A percentile compares a stretch with the other conserved stretches of the same genome.
These are phyloP conservation scores for Ruellia speciosa DNA, from an alignment of 305 asterid genomes.

Conservation along the genomic window DNA sequence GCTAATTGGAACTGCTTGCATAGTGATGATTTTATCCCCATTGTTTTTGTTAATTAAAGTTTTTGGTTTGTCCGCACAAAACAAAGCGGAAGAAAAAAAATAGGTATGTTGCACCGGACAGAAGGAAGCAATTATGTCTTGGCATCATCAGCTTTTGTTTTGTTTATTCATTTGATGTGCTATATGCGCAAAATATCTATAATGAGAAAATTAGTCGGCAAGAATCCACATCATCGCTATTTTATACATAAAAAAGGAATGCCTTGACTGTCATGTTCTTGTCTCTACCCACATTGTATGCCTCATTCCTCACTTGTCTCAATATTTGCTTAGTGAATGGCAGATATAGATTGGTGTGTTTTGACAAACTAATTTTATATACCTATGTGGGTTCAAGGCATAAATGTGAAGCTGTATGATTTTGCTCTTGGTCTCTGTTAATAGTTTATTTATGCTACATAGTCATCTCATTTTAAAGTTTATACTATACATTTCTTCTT, in stretches of 20 bases:
- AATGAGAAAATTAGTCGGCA: not conserved
- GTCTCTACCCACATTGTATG: not conserved
- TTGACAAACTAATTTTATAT: not conserved
- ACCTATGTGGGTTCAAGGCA: not conserved
- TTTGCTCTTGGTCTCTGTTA: not conserved
- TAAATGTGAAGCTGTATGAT: not conserved
- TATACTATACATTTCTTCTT: not conserved
- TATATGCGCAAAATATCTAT: not conserved
- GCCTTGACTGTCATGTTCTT: not conserved
- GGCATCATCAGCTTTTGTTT: not conserved
- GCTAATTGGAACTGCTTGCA: conserved; percentile 3
- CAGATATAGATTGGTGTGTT: not conserved
- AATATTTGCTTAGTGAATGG: not conserved
- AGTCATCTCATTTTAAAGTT: not conserved
- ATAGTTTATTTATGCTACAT: not conserved
- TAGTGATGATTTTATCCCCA: not conserved
- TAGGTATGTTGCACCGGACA: not conserved
- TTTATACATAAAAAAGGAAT: too few relatives aligned
- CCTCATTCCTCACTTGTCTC: not conserved
- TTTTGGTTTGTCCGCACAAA: not conserved
- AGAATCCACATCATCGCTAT: not conserved
- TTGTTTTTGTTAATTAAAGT: not conserved
- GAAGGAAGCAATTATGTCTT: not conserved
- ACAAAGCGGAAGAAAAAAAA: not conserved
- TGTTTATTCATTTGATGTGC: not conserved